These are phyloP conservation scores for Dendrobium nobile DNA, from an alignment of 106 monocot genomes.

Conservation along the genomic window DNA sequence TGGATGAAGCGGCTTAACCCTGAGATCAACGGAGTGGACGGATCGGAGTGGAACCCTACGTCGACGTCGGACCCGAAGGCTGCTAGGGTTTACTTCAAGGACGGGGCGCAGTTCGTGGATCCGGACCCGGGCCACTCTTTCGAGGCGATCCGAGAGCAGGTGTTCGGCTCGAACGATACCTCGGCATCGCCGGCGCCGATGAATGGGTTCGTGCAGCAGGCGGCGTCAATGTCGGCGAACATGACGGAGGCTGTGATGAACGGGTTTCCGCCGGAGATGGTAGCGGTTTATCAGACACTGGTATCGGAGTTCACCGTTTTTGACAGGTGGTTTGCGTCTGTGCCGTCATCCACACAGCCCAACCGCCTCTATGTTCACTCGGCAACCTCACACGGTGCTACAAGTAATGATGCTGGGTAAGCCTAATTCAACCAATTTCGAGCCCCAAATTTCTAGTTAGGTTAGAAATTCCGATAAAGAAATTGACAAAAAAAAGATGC, in stretches of 20 bases:
- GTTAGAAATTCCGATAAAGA: background rate
- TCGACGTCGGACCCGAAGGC: slow-evolving; percentile 22
- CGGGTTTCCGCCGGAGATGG: slow-evolving; percentile 78
- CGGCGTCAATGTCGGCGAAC: slow-evolving; percentile 9
- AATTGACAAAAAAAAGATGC: too few relatives aligned
- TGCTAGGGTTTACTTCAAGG: slow-evolving; percentile 20
- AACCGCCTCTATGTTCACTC: slow-evolving; percentile 81
- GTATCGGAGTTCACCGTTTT: slow-evolving; percentile 72
- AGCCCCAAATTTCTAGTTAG: background rate
- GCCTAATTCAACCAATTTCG: background rate
- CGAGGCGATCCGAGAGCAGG: slow-evolving; percentile 42
- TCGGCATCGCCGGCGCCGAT: slow-evolving; percentile 29
- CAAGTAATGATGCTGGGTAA: slow-evolving; percentile 45
- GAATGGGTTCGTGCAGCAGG: slow-evolving; percentile 64
- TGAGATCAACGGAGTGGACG: slow-evolving; percentile 40
- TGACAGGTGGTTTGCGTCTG: slow-evolving; percentile 82
- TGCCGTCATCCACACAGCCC: slow-evolving; percentile 79
- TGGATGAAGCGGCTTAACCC: slow-evolving; percentile 42
- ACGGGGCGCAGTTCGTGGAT: slow-evolving; percentile 35
- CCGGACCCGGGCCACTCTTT: slow-evolving; percentile 54
- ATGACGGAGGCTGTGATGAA: slow-evolving; percentile 58
- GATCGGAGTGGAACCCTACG: slow-evolving; percentile 24
- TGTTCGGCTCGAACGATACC: slow-evolving; percentile 27
- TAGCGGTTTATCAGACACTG: slow-evolving; percentile 59
- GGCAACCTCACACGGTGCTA: slow-evolving; percentile 72